These are phyloP conservation scores for Pichia scutulata DNA, from an alignment of 805 yeast species.

Conservation along the genomic window DNA sequence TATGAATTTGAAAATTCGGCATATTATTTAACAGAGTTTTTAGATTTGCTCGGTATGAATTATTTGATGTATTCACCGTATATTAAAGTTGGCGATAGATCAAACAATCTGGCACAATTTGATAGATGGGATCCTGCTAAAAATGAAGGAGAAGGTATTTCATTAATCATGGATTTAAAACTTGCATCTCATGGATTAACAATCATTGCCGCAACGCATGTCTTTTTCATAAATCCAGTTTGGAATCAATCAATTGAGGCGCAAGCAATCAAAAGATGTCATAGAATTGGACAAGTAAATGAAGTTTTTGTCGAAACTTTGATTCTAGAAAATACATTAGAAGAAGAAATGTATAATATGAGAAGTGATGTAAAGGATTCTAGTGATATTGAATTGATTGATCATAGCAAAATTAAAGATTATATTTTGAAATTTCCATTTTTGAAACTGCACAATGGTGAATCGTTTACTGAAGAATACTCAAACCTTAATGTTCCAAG, in stretches of 20 bases:
- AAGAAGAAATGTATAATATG: constrained; percentile 54
- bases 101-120: constrained; percentile 45
- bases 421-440: constrained; percentile 46
- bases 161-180: constrained; percentile 58
- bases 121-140: constrained; percentile 29
- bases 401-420: constrained; percentile 51
- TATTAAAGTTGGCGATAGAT: constrained; percentile 41
- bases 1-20: constrained; percentile 70
- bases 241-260: constrained; percentile 67
- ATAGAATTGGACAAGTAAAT: constrained; percentile 62
- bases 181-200: constrained; percentile 66
- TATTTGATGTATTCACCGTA: constrained; percentile 61
- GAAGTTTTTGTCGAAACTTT: constrained; percentile 64
- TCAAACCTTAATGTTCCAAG: constrained; percentile 13
- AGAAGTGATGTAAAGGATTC: constrained; percentile 18
- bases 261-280: constrained; percentile 71
- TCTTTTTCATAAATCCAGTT: constrained; percentile 64
- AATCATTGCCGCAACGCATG: constrained; percentile 58
- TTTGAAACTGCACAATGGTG: constrained; percentile 28
- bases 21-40: constrained; percentile 53
- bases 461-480: constrained; percentile 27
- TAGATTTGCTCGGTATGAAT: constrained; percentile 53
- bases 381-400: constrained; percentile 39
- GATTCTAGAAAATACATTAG: constrained; percentile 53
- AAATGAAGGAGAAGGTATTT: constrained; percentile 41